These are phyloP conservation scores for Chalciporus sp. DNA, from an alignment of 1,284 basidiomycete genomes.

Conservation along the genomic window DNA sequence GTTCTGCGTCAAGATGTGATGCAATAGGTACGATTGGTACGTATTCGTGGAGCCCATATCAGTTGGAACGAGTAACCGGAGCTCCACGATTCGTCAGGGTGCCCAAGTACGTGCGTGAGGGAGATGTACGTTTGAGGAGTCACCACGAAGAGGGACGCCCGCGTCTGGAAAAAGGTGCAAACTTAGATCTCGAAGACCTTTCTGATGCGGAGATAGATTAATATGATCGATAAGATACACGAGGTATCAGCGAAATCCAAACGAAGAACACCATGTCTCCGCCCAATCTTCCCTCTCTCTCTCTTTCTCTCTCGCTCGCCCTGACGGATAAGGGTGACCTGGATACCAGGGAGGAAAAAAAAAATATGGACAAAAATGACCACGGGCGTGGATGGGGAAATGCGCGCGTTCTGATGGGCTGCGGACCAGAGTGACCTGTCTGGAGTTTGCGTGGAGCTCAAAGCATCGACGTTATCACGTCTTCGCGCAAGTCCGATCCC, in stretches of 20 bases:
- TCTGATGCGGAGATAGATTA: conserved; percentile 24
- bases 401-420: conserved; percentile 12
- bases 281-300: conserved; percentile 1
- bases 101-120: not conserved
- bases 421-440: not conserved
- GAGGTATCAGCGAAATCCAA: conserved; percentile 14
- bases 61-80: conserved; percentile 23
- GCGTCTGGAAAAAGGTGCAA: not conserved
- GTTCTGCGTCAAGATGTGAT: conserved; percentile 12
- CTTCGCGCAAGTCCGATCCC: conserved; percentile 6
- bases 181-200: conserved; percentile 25
- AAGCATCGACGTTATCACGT: conserved; percentile 8
- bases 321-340: conserved; percentile 4
- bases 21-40: conserved; percentile 4
- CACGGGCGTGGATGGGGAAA: conserved; percentile 11
- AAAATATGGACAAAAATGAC: conserved; percentile 11
- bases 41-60: conserved; percentile 15
- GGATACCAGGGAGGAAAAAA: not conserved
- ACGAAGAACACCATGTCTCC: not conserved
- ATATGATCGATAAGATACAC: conserved; percentile 35
- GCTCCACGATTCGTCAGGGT: conserved; percentile 31
- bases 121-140: conserved; percentile 14
- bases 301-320: not conserved
- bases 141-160: not conserved
- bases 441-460: conserved; percentile 23